phyloP scores from a whole-genome alignment of 495 filamentous ascomycete genomes.

The Annulohypoxylon moriforme region DNA sequence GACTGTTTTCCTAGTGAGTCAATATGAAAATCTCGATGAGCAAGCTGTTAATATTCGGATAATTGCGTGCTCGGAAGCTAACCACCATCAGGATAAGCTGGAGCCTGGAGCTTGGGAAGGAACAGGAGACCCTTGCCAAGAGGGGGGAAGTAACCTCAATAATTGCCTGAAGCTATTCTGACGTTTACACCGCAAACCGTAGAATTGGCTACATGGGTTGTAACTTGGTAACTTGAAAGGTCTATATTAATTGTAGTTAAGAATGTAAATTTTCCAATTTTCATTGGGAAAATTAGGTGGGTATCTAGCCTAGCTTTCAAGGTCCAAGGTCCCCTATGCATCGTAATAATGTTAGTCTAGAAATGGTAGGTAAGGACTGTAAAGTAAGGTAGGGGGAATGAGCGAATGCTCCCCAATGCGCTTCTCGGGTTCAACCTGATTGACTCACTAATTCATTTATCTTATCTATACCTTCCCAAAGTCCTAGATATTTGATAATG shows the following conservation, averaged over 20 bases:
- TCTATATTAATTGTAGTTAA: neutral
- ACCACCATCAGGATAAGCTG: slow-evolving; percentile 21
- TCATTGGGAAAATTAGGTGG: neutral
- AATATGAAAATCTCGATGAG: slow-evolving; percentile 12
- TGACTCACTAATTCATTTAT: neutral
- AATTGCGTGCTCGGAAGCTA: slow-evolving; percentile 38
- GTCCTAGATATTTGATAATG: neutral
- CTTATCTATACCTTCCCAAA: slow-evolving; percentile 5
- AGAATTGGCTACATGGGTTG: neutral
- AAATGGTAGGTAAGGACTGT: neutral
- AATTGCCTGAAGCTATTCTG: slow-evolving; percentile 34
- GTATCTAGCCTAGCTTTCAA: neutral
- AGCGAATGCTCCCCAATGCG: neutral
- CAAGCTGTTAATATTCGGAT: slow-evolving; percentile 31
- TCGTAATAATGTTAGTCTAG: slow-evolving; percentile 2
- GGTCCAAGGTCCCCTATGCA: neutral
- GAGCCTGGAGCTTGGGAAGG: slow-evolving; percentile 15
- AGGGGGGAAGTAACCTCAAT: slow-evolving; percentile 15
- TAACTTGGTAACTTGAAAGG: neutral
- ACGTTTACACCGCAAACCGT: slow-evolving; percentile 4
- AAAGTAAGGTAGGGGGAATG: neutral
- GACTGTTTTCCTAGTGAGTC: neutral
- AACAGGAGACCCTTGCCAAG: slow-evolving; percentile 32
- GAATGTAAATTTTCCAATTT: neutral
- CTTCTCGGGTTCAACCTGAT: neutral